phyloP scores from a whole-genome alignment of 305 asterid species.

The Fraxinus sp. region DNA sequence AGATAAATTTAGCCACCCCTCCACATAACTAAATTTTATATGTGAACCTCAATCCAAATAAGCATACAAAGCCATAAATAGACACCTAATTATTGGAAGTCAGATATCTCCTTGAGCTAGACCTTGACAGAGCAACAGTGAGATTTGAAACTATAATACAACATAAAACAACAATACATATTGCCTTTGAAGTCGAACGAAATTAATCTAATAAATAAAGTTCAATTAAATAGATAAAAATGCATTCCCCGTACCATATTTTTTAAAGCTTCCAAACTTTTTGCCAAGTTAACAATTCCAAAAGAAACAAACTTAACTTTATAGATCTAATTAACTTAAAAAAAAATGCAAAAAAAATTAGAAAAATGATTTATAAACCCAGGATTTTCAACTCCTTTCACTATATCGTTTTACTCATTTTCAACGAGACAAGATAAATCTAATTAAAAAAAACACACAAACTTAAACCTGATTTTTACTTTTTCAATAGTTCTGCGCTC shows the following conservation, averaged over 20 bases:
- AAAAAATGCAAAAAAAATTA: not conserved
- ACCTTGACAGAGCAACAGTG: not conserved
- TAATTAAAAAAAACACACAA: not conserved
- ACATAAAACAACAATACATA: not conserved
- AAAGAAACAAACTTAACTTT: not conserved
- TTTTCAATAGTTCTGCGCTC: not conserved
- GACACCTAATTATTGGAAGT: not conserved
- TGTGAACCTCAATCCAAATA: not conserved
- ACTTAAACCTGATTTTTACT: not conserved
- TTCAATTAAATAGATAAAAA: not conserved
- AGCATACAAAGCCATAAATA: not conserved
- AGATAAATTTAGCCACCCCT: not conserved
- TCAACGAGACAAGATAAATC: not conserved
- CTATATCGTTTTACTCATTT: not conserved
- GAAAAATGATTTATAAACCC: not conserved
- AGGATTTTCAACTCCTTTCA: not conserved
- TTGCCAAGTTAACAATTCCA: not conserved
- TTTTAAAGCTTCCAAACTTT: not conserved
- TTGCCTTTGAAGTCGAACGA: not conserved
- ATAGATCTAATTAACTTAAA: not conserved
- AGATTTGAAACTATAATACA: not conserved
- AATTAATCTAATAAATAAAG: not conserved
- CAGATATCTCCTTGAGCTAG: not conserved
- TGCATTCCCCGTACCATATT: not conserved
- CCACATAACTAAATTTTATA: not conserved